Evolutionary conservation across 352 stramenopile species (phyloP), one percentile per base, ranked within the genome.

Genomic region (Aphanomyces euteiches): DNA sequence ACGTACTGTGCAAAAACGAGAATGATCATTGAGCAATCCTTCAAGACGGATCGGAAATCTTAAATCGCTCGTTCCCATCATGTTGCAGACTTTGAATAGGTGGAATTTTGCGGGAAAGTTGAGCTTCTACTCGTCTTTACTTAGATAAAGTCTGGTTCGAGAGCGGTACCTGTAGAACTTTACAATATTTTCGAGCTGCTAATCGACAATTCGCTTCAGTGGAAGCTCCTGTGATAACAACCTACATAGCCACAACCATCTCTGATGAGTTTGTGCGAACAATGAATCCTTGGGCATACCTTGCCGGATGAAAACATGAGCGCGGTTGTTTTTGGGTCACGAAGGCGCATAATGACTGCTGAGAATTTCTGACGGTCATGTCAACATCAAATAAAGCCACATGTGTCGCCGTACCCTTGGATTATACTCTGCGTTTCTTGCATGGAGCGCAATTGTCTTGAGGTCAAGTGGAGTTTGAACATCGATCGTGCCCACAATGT

Each of bases 391-490:
- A 47, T 6, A 47, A 43, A 43, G 57, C 13, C 21, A 39, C 36
- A 56, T 66, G 47, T 47, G 47, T 63, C 59, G 6, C n/a, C 39
- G n/a, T 56, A 96, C 89, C 83, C 97, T 97, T 10, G 98, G 97
- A 79, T 99, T 99, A 80, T 99, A 99, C 82, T 99, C 98, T 6
- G 97, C 98, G 73, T 99, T 99, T 17, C 97, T 90, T 53, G 96
- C 96, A 69, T 98, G 93, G 21, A 98, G 77, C 41, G 97, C 95
- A 68, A 99, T 98, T 56, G 91, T 97, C 78, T 98, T 98, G 28
- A 99, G 85, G 75, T 99, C 96, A 19, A 99, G 79, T 39, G 82
- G 84, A 38, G 92, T 95, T 63, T 97, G 95, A 13, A 99, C 76
- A 76, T 99, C 97, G 43, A 98, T 93, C 0, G 93, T 98, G 4